Percentiles rank a stretch among this genome's conserved stretches.
Evolutionary conservation across 1,284 basidiomycete genomes (phyloP).

Genomic region (Sphagnurus paluster): DNA sequence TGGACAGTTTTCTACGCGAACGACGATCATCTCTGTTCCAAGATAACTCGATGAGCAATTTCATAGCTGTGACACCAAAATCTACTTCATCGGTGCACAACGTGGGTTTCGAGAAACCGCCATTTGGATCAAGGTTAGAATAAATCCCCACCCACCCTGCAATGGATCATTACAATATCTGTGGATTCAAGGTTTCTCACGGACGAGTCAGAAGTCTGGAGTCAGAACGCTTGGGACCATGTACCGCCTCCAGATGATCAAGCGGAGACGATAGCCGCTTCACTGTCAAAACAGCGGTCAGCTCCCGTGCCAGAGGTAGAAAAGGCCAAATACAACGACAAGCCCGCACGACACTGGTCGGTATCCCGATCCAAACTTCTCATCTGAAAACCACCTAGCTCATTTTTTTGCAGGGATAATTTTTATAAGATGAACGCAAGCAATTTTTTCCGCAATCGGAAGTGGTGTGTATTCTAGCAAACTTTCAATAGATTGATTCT

Average conservation of each 20-base stretch:
- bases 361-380: conserved; percentile 7
- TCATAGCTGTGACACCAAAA: conserved; percentile 23
- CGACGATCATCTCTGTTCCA: conserved; percentile 4
- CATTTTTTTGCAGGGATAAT: conserved; percentile 66
- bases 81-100: conserved; percentile 67
- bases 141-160: not conserved
- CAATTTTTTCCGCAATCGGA: conserved; percentile 91
- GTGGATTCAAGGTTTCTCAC: conserved; percentile 64
- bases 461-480: conserved; percentile 56
- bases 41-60: not conserved
- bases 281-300: conserved; percentile 66
- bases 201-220: conserved; percentile 65
- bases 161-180: not conserved
- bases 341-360: conserved; percentile 73
- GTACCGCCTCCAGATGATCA: conserved; percentile 84
- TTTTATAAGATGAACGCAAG: conserved; percentile 84
- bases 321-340: conserved; percentile 70
- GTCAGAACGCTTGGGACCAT: conserved; percentile 87
- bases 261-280: conserved; percentile 61
- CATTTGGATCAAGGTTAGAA: conserved; percentile 68
- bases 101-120: conserved; percentile 54
- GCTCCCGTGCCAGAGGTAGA: conserved; percentile 71
- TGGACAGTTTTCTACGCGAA: conserved; percentile 9
- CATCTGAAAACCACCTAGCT: not conserved
- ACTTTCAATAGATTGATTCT: not conserved